Evolutionary conservation across 2,329 filamentous ascomycete species (phyloP), one percentile per base, ranked within the genome.

Genomic region (Aspergillus quadricinctus): DNA sequence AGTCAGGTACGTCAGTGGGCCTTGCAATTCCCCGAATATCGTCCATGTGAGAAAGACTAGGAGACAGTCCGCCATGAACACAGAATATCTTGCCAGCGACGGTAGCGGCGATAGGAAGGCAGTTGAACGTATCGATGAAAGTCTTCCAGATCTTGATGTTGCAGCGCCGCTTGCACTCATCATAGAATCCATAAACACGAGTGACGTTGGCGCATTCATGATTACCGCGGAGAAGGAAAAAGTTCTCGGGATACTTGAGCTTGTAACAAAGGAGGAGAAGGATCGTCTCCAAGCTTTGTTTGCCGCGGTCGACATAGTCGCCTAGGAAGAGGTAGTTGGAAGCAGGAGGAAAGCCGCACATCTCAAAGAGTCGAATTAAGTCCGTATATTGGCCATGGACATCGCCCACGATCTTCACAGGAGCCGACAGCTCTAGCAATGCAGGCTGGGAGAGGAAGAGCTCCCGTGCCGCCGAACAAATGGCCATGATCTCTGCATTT

Each of bases 111-210:
- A 97, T 97, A 0, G 93, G 93, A 48, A 97, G 82, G 45, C 88
- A 92, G 74, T 97, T 97, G 81, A 97, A 97, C 27, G 90, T 94
- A 72, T 97, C 93, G 52, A 96, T 88, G 70, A 97, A 97, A 0
- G 91, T 95, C 80, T 97, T 97, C 93, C 93, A 97, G 54, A 96
- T 86, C 79, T 97, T 97, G 72, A 97, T 90, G 71, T 96, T 97
- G 79, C 90, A 96, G 59, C 93, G 84, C 63, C 93, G 84, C 78
- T 97, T 97, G 82, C 93, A 97, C 73, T 97, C 93, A 69, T 97
- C 93, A 77, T 97, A 97, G 75, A 97, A 97, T 2, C 93, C 93
- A 74, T 97, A 97, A 37, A 97, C 91, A 57, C 93, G 85, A 14
- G 92, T 97, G 53, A 97, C 92, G 64, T 96, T 96, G 66, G 93